Conservation (phyloP, 805 yeast genomes). For the Pichia thaimueangensis region DNA sequence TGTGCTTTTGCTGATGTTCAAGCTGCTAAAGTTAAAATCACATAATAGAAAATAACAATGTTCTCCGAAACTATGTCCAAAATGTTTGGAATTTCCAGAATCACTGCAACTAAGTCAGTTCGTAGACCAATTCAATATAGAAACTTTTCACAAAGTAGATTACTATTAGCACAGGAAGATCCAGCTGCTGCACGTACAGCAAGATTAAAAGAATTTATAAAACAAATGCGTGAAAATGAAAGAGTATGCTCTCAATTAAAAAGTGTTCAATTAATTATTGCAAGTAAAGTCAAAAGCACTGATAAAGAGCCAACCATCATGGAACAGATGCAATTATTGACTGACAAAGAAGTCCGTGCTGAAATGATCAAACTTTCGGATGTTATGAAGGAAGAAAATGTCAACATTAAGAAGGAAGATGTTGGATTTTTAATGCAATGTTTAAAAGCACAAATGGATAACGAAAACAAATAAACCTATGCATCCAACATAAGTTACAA, state of each 20-base stretch:
- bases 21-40: no score
- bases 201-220: conserved; percentile 4
- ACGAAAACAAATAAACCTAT: no score
- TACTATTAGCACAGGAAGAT: conserved; percentile 4
- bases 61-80: no score
- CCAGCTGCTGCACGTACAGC: conserved; percentile 5
- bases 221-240: conserved; percentile 5
- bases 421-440: conserved; percentile 21
- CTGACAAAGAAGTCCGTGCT: conserved; percentile 24
- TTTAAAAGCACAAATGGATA: conserved; percentile 17
- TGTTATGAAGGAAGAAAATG: conserved; percentile 19
- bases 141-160: background rate
- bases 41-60: no score
- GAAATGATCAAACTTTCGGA: conserved; percentile 20
- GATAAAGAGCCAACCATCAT: conserved; percentile 15
- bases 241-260: conserved; percentile 5
- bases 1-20: no score
- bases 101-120: background rate
- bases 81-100: no score
- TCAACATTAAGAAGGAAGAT: conserved; percentile 23
- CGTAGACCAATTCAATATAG: background rate
- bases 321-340: conserved; percentile 26
- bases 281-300: conserved; percentile 8
- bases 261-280: conserved; percentile 9
- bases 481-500: no score